Evolutionary conservation across 2,329 filamentous ascomycete genomes (phyloP), one percentile per base, ranked within the genome.

Genomic region (Golovinomyces cichoracearum): DNA sequence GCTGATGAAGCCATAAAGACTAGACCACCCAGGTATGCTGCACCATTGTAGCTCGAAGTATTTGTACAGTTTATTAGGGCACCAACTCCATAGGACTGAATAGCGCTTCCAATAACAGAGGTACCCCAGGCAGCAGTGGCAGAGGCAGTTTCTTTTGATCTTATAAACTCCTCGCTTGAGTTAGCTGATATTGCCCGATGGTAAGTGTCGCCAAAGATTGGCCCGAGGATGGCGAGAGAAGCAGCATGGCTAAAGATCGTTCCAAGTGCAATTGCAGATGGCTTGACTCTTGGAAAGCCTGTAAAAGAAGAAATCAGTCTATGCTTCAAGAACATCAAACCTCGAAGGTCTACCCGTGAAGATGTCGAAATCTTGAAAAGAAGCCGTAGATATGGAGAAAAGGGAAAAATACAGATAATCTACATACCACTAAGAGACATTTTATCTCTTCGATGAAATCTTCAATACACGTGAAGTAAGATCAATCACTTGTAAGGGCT

Each of bases 101-200:
- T 67, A 51, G 80, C 84, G 50, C 84, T 90, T 63, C 90, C 90
- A 62, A 85, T 70, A 53, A 95, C 73, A 37, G 85, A 90, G 55
- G 82, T 88, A 63, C 86, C 84, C 80, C 83, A 93, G 56, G 85
- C 82, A 52, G 85, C 74, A 54, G 83, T 86, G 55, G 86, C 85
- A 52, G 81, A 80, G 53, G 80, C 77, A 55, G 88, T 82, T 71
- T 95, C 88, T 73, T 85, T 88, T 58, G 83, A 92, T 66, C 80
- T 80, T 66, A 92, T 68, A 68, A 94, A 95, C 69, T 95, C 88
- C 69, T 95, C 86, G 71, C 90, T 93, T 61, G 80, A 83, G 76
- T 93, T 88, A 64, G 88, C 76, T 52, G 75, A 69, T 73, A 93
- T 86, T 57, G 88, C 86, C 58, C 83, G 81, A 68, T 86, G 79